phyloP scores from a whole-genome alignment of 2,329 filamentous ascomycete genomes.

The Ophiocordyceps unilateralis region DNA sequence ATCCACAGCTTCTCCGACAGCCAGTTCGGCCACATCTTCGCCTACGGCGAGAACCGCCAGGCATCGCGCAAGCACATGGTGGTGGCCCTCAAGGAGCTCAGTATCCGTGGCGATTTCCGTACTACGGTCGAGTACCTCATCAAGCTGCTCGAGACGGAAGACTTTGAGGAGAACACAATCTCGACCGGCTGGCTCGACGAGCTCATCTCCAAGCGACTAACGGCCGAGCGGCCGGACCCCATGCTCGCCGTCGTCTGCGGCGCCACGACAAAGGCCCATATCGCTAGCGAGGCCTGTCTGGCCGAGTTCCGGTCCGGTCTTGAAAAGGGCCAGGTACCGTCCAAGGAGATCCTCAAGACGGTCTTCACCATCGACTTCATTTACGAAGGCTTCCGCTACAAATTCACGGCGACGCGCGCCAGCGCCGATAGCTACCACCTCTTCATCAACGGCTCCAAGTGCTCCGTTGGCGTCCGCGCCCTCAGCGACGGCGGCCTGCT shows the following conservation, averaged over 20 bases:
- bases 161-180: slow-evolving; percentile 98
- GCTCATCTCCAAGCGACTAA: slow-evolving; percentile 94
- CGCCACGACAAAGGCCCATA: slow-evolving; percentile 85
- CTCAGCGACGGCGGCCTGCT: slow-evolving; percentile 88
- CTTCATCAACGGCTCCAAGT: slow-evolving; percentile 98
- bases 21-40: slow-evolving; percentile 98
- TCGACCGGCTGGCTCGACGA: slow-evolving; percentile 98
- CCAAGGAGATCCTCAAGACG: slow-evolving; percentile 93
- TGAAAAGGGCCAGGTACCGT: slow-evolving; percentile 92
- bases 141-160: slow-evolving; percentile 94
- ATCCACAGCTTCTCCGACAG: slow-evolving; percentile 99
- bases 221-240: slow-evolving; percentile 83
- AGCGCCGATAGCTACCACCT: slow-evolving; percentile 89
- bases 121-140: slow-evolving; percentile 98
- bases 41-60: slow-evolving; percentile 92
- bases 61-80: slow-evolving; percentile 99
- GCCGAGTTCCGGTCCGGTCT: slow-evolving; percentile 74
- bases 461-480: slow-evolving; percentile 78
- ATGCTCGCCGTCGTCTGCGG: slow-evolving; percentile 91
- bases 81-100: slow-evolving; percentile 92
- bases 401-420: slow-evolving; percentile 91
- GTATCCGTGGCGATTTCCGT: slow-evolving; percentile 97
- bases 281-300: slow-evolving; percentile 81
- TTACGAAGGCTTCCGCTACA: slow-evolving; percentile 91
- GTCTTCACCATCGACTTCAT: slow-evolving; percentile 98